Evolutionary conservation across 306 rosid species (phyloP).

Genomic region (Rosa multiflora): DNA sequence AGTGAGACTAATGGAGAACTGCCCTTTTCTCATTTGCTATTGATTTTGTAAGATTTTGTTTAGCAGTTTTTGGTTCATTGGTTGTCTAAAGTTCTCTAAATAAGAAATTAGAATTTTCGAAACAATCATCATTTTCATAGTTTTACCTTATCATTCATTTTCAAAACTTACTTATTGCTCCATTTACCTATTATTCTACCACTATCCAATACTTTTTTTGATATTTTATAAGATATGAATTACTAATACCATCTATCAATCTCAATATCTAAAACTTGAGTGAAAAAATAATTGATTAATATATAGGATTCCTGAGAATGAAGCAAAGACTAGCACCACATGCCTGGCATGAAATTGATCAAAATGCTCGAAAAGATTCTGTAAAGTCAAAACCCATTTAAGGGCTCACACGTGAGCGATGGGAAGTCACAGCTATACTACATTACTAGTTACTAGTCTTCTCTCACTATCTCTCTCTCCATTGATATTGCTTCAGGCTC

Average conservation of each 20-base stretch:
- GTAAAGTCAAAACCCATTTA: conserved; percentile 81
- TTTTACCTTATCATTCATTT: neutral
- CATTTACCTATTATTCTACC: neutral
- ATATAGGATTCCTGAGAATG: conserved; percentile 19
- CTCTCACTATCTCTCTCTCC: neutral
- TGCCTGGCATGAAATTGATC: conserved; percentile 56
- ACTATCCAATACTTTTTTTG: neutral
- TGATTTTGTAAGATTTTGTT: neutral
- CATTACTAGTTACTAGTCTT: conserved; percentile 18
- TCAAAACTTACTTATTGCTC: neutral
- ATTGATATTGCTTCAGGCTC: conserved; percentile 15
- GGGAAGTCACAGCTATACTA: conserved; percentile 50
- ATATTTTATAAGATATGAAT: too few species aligned
- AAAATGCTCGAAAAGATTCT: conserved; percentile 33
- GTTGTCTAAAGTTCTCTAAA: neutral
- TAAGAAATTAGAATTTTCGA: too few species aligned
- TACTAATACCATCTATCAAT: neutral
- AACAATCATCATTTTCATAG: neutral
- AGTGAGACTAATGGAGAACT: too few species aligned
- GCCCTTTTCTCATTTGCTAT: too few species aligned
- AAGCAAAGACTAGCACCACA: conserved; percentile 61
- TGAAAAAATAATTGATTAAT: neutral
- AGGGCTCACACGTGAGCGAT: conserved; percentile 74
- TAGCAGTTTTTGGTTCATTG: neutral
- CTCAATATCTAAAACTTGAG: neutral